Evolutionary conservation across 129 eudicot species (phyloP).

Genomic region (Chrysanthemum seticuspe): DNA sequence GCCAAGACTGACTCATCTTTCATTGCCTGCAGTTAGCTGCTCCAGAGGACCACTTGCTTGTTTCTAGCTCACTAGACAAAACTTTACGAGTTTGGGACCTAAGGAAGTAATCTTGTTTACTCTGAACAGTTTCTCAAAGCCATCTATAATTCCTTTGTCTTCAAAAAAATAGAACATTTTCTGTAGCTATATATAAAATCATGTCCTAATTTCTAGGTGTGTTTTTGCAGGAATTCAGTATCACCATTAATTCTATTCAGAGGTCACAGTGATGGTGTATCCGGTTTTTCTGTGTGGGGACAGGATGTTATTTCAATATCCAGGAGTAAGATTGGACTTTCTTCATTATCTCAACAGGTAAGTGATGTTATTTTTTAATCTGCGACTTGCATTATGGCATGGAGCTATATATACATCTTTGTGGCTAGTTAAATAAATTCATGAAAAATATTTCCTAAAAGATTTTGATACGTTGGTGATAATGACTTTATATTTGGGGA

Average conservation of each 20-base stretch:
- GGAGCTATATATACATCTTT: too few relatives aligned
- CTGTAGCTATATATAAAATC: too few relatives aligned
- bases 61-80: constrained; percentile 91
- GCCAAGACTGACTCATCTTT: neutral
- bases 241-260: constrained; percentile 52
- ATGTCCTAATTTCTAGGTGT: neutral
- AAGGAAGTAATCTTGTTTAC: constrained; percentile 54
- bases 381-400: neutral
- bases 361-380: constrained; percentile 19
- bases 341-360: constrained; percentile 68
- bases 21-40: constrained; percentile 78
- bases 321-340: constrained; percentile 83
- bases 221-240: constrained; percentile 49
- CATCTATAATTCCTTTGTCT: too few relatives aligned
- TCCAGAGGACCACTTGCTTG: constrained; percentile 80
- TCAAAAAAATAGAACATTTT: too few relatives aligned
- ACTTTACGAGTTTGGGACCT: constrained; percentile 95
- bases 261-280: constrained; percentile 77
- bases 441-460: neutral
- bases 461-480: neutral
- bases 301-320: constrained; percentile 83
- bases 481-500: too few relatives aligned
- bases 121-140: too few relatives aligned
- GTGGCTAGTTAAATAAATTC: neutral
- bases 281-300: constrained; percentile 81